Evolutionary conservation across 2,329 filamentous ascomycete genomes (phyloP).

Genomic region (Coniochaeta ligniaria): DNA sequence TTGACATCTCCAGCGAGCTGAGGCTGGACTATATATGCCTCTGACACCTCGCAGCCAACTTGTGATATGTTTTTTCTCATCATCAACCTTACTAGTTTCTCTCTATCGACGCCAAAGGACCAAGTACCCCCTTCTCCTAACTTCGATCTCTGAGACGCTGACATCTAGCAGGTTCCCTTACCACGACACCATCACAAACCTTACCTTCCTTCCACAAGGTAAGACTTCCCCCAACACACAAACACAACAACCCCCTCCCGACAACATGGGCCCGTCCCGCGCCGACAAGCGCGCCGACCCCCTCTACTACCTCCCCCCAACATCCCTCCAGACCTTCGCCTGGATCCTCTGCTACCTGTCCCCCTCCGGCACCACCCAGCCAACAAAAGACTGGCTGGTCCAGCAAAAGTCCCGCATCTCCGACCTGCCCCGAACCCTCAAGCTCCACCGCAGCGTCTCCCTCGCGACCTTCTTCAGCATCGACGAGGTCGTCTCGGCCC

Average conservation of each 20-base stretch:
- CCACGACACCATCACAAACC: neutral
- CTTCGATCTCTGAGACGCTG: neutral
- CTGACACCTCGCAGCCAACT: neutral
- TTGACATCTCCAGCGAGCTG: neutral
- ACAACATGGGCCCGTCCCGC: neutral
- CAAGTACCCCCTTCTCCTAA: neutral
- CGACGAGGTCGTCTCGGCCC: neutral
- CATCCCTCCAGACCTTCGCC: conserved; percentile 8
- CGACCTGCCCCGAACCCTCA: neutral
- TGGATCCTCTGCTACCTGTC: conserved; percentile 11
- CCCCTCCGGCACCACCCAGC: neutral
- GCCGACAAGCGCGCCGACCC: conserved; percentile 4
- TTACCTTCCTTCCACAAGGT: neutral
- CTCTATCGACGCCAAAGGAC: neutral
- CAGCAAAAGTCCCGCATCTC: neutral
- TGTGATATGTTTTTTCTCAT: neutral
- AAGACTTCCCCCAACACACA: neutral
- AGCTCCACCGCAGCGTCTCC: neutral
- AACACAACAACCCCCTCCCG: neutral
- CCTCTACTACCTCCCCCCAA: conserved; percentile 5
- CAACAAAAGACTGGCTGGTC: neutral
- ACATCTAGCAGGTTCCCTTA: neutral
- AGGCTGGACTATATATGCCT: neutral
- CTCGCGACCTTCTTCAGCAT: neutral
- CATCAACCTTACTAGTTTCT: neutral